Conservation (phyloP, 805 yeast genomes). For the Candida xyloterini region DNA sequence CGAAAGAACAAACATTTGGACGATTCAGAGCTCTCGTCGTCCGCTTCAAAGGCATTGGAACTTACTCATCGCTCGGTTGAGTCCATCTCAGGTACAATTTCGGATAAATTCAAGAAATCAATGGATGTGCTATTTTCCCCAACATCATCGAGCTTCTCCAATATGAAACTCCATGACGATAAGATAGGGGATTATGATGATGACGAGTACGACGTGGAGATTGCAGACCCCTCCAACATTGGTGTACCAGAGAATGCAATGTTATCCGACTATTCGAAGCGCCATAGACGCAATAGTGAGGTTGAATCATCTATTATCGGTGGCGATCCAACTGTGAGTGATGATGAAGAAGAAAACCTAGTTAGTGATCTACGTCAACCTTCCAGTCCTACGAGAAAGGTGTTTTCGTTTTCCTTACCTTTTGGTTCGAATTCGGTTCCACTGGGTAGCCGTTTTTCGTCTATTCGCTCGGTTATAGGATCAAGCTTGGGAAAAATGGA, state of each 20-base stretch:
- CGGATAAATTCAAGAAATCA: conserved; percentile 3
- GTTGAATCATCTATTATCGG: conserved; percentile 51
- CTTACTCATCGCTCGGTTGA: conserved; percentile 3
- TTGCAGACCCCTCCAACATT: background rate
- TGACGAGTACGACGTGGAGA: conserved; percentile 11
- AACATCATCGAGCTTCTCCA: background rate
- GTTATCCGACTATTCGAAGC: background rate
- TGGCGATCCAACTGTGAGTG: conserved; percentile 35
- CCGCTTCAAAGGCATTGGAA: conserved; percentile 3
- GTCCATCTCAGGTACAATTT: background rate
- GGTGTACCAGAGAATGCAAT: background rate
- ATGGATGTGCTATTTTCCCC: conserved; percentile 7
- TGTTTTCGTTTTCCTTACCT: conserved; percentile 58
- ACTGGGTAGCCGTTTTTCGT: conserved; percentile 14
- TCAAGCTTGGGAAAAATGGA: conserved; percentile 7
- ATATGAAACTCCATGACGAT: conserved; percentile 15
- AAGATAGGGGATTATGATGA: conserved; percentile 27
- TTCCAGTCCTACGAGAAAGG: conserved; percentile 27
- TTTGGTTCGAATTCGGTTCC: conserved; percentile 42
- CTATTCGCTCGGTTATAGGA: conserved; percentile 12
- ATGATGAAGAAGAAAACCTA: conserved; percentile 7
- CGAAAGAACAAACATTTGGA: conserved; percentile 4
- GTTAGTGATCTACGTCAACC: conserved; percentile 25
- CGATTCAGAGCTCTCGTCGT: background rate
- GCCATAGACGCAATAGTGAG: conserved; percentile 9